phyloP scores from a whole-genome alignment of 768 basidiomycete genomes.

The Pulveroboletus sp. region DNA sequence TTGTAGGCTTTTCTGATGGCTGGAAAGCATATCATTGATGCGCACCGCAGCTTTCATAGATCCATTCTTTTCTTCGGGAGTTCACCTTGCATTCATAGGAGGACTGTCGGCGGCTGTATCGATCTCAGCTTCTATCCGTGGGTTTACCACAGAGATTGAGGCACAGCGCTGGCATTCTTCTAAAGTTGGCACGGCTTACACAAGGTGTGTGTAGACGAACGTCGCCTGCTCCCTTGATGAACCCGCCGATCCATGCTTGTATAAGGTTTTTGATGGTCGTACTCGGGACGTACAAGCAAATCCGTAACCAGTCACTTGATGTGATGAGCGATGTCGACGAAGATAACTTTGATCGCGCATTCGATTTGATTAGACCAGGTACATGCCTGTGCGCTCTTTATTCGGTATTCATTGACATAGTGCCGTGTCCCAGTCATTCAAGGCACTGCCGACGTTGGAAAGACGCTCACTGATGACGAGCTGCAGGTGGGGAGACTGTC shows the following conservation, averaged over 20 bases:
- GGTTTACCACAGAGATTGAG: constrained; percentile 1
- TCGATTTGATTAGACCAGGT: constrained; percentile 10
- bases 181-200: constrained; percentile 10
- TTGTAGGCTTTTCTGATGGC: background rate
- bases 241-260: background rate
- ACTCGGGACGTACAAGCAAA: no score
- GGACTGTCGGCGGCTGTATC: constrained; percentile 10
- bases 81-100: constrained; percentile 11
- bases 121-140: constrained; percentile 9
- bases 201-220: background rate
- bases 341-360: constrained; percentile 12
- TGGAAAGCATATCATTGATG: no score
- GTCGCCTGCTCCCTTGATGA: no score
- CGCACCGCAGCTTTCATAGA: no score
- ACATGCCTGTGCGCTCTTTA: background rate
- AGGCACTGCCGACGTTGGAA: constrained; percentile 5
- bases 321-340: constrained; percentile 10
- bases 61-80: constrained; percentile 9
- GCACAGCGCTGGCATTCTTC: constrained; percentile 12
- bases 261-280: constrained; percentile 9
- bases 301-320: no score
- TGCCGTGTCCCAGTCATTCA: constrained; percentile 6
- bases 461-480: constrained; percentile 6
- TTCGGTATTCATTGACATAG: background rate
- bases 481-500: background rate